Conservation (phyloP, 331 rosid genomes). For the Malus hybrid region DNA sequence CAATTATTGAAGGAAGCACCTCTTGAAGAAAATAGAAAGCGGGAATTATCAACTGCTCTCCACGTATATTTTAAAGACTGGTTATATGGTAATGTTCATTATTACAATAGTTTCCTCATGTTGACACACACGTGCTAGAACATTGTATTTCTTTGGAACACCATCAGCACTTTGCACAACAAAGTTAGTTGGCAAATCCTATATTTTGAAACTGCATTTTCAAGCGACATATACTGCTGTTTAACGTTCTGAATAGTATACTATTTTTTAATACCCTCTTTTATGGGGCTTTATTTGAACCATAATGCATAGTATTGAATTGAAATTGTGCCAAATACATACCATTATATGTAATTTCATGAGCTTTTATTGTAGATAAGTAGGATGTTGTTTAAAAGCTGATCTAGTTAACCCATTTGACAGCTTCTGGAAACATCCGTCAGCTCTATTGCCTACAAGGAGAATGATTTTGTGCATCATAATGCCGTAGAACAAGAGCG, state of each 20-base stretch:
- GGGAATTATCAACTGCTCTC: conserved; percentile 84
- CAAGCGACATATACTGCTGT: neutral
- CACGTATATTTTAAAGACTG: conserved; percentile 93
- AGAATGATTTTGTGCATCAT: conserved; percentile 38
- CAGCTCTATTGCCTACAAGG: conserved; percentile 98
- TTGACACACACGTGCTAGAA: neutral
- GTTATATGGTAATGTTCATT: conserved; percentile 62
- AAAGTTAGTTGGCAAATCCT: neutral
- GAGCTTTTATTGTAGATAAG: neutral
- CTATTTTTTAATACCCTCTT: neutral
- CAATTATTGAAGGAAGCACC: conserved; percentile 76
- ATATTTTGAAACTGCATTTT: neutral
- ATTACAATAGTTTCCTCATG: neutral
- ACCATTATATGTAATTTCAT: neutral
- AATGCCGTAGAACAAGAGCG: conserved; percentile 19
- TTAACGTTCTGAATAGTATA: neutral
- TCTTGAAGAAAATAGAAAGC: conserved; percentile 79
- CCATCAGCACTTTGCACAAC: neutral
- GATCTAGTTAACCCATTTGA: conserved; percentile 9
- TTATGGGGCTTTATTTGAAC: neutral
- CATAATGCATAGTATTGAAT: neutral
- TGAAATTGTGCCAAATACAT: neutral
- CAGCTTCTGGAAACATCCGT: conserved; percentile 97
- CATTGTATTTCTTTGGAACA: neutral
- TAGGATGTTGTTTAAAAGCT: neutral